Evolutionary conservation across 2,329 filamentous ascomycete genomes (phyloP), one percentile per base, ranked within the genome.

Genomic region (Colletotrichum orchidophilum): DNA sequence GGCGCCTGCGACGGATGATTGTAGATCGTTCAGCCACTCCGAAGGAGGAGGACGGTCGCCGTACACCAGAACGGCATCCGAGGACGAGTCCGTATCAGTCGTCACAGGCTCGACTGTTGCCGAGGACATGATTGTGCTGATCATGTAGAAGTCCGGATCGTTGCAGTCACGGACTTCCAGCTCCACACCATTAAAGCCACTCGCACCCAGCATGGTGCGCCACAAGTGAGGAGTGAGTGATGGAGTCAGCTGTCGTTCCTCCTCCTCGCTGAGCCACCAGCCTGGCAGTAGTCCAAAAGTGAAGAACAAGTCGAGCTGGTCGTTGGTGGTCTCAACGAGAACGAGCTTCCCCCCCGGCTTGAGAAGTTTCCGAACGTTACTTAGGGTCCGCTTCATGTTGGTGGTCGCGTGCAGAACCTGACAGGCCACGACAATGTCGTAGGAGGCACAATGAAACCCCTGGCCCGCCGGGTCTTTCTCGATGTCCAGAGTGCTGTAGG

Each of bases 401-500:
- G 65, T 68, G 1, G 78, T 80, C 3, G 78, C 78, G 27, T 80
- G 78, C 1, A 79, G 59, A 7, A 78, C 77, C 15, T 78, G 78
- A 3, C 75, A 72, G 18, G 78, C 75, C 39, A 79, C 59, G 54
- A 80, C 62, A 0, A 80, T 52, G 57, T 79, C 78, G 57, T 78
- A 80, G 1, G 64, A 60, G 2, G 68, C 67, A 0, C 54, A 49
- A 7, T 71, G 59, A 42, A 75, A 80, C 1, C 77, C 78, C 57
- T 80, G 78, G 1, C 66, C 61, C 1, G 58, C 49, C 0, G 75
- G 75, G 13, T 78, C 75, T 18, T 75, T 74, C 68, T 81, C 75
- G n/a, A 81, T 75, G 58, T 83, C 77, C 6, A 83, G 75, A 2
- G 74, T 75, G 42, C 78, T 78, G 71, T 78, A 83, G 4, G 66